Percentiles rank a stretch among this genome's conserved stretches.
Evolutionary conservation across 495 filamentous ascomycete genomes (phyloP).

Genomic region (Tuber microsphaerosporum): DNA sequence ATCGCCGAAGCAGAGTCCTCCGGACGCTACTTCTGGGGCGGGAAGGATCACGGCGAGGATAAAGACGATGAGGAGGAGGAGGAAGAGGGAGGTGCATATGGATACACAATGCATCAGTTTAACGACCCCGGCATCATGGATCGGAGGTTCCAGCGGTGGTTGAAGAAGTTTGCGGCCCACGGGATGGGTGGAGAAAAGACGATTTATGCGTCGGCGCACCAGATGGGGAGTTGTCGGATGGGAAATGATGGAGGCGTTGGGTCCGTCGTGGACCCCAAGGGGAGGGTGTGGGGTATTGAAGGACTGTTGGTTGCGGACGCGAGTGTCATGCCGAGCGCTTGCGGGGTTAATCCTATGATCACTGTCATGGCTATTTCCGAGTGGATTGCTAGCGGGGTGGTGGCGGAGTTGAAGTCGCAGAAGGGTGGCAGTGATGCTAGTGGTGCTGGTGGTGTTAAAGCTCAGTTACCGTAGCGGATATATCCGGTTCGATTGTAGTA

Average conservation of each 20-base stretch:
- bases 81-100: constrained; percentile 20
- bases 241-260: constrained; percentile 41
- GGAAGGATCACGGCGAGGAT: not conserved
- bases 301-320: constrained; percentile 76
- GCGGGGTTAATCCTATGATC: constrained; percentile 90
- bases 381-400: constrained; percentile 53
- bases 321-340: constrained; percentile 81
- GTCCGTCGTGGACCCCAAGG: constrained; percentile 70
- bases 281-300: constrained; percentile 68
- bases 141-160: constrained; percentile 41
- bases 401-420: constrained; percentile 41
- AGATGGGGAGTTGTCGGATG: constrained; percentile 91
- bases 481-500: not conserved
- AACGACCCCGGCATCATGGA: constrained; percentile 56
- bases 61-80: constrained; percentile 23
- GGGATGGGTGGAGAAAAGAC: constrained; percentile 18
- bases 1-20: constrained; percentile 26
- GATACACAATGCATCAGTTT: constrained; percentile 5
- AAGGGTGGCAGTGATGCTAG: not conserved
- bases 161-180: constrained; percentile 16
- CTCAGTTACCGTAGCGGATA: not conserved
- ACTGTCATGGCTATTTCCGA: constrained; percentile 80
- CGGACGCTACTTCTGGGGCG: constrained; percentile 7
- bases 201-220: constrained; percentile 55
- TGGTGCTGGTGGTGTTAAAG: not conserved